These are phyloP conservation scores for Leccinum subrobustum DNA, from an alignment of 1,284 basidiomycete species.

Conservation along the genomic window DNA sequence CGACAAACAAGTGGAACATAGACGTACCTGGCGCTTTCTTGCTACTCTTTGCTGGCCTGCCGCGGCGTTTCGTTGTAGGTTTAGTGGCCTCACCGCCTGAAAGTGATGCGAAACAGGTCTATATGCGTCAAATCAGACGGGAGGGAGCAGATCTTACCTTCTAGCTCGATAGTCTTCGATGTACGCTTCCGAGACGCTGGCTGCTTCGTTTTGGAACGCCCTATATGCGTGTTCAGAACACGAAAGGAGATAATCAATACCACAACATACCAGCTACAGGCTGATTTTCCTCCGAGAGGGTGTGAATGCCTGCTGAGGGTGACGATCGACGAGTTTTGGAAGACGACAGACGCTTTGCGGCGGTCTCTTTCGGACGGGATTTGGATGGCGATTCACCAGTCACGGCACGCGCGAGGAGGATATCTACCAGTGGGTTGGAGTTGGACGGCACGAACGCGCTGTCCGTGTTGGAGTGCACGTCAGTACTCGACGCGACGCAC, in stretches of 20 bases:
- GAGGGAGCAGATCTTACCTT: slow-evolving; percentile 7
- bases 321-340: slow-evolving; percentile 11
- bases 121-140: not conserved
- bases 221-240: slow-evolving; percentile 12
- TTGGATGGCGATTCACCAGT: slow-evolving; percentile 44
- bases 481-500: not conserved
- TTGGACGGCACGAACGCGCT: slow-evolving; percentile 42
- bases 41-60: slow-evolving; percentile 12
- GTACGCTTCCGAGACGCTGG: slow-evolving; percentile 16
- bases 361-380: not conserved
- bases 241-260: not conserved
- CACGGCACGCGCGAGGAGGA: slow-evolving; percentile 41
- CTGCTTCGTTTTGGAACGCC: slow-evolving; percentile 11
- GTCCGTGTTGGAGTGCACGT: not conserved
- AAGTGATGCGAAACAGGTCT: not conserved
- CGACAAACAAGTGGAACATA: too few species aligned
- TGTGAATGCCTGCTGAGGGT: not conserved
- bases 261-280: slow-evolving; percentile 17
- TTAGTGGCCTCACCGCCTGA: slow-evolving; percentile 2
- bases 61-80: slow-evolving; percentile 19
- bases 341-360: slow-evolving; percentile 9
- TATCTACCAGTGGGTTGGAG: slow-evolving; percentile 39
- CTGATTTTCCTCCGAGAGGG: not conserved
- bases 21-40: slow-evolving; percentile 1
- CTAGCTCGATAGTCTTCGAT: slow-evolving; percentile 6